phyloP scores from a whole-genome alignment of 768 basidiomycete genomes.

The Suillus sp. region DNA sequence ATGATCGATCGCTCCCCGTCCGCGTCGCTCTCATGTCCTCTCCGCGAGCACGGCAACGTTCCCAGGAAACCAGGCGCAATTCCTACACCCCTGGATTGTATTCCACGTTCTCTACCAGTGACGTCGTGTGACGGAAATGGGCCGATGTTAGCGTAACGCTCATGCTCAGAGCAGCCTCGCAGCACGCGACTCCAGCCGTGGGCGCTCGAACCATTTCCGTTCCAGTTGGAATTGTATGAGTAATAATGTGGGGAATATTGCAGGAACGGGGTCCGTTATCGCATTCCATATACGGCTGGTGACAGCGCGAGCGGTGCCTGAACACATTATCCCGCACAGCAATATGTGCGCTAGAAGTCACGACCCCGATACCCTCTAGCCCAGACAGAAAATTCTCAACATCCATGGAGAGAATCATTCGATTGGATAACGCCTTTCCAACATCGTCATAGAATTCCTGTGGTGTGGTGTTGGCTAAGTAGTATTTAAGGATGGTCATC shows the following conservation, averaged over 20 bases:
- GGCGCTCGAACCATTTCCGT: not conserved
- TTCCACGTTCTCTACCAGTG: conserved; percentile 7
- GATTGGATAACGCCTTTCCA: conserved; percentile 6
- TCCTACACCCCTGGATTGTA: not conserved
- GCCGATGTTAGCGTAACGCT: not conserved
- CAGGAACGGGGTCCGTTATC: conserved; percentile 23
- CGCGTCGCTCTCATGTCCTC: conserved; percentile 1
- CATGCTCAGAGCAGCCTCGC: not conserved
- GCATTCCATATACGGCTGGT: conserved; percentile 24
- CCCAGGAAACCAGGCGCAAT: not conserved
- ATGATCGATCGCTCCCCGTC: not conserved
- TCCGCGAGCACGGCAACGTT: not conserved
- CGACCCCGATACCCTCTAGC: conserved; percentile 20
- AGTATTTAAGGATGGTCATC: conserved; percentile 16
- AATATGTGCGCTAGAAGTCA: conserved; percentile 4
- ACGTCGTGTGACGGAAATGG: conserved; percentile 12
- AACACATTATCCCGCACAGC: conserved; percentile 13
- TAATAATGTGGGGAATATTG: conserved; percentile 13
- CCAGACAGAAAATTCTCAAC: conserved; percentile 18
- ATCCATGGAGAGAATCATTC: conserved; percentile 13
- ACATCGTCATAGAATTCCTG: conserved; percentile 20
- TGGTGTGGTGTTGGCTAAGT: conserved; percentile 21
- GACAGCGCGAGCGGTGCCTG: conserved; percentile 30
- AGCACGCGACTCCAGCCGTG: not conserved
- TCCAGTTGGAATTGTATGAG: not conserved